Conservation (phyloP, 1,139 yeast species). For the Lodderomyces elongisporus region DNA sequence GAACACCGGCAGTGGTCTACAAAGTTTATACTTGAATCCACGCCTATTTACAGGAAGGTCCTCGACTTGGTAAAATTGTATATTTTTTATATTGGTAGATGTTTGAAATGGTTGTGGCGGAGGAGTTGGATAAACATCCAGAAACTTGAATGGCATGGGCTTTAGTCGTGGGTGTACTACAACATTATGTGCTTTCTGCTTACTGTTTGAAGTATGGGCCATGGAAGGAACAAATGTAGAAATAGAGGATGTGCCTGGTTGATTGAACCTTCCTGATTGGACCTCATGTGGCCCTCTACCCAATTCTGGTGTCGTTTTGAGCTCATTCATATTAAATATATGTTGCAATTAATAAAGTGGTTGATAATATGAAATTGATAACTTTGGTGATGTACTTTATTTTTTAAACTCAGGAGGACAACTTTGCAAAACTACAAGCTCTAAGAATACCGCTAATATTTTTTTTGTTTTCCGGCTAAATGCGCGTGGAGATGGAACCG, state of each 20-base stretch:
- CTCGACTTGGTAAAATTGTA: conserved; percentile 47
- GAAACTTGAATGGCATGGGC: conserved; percentile 38
- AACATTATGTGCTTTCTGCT: conserved; percentile 25
- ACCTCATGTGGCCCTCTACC: conserved; percentile 2
- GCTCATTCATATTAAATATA: too few species aligned
- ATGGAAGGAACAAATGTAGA: too few species aligned
- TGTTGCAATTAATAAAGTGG: too few species aligned
- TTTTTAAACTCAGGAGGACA: too few species aligned
- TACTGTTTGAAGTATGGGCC: too few species aligned
- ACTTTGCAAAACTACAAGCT: too few species aligned
- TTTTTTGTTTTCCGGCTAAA: too few species aligned
- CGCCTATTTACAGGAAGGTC: conserved; percentile 78
- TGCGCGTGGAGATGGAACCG: too few species aligned
- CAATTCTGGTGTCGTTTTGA: not conserved
- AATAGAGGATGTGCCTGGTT: too few species aligned
- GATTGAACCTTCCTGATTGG: not conserved
- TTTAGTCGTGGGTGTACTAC: conserved; percentile 41
- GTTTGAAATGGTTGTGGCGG: conserved; percentile 11
- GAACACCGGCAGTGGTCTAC: conserved; percentile 66
- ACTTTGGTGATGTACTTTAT: too few species aligned
- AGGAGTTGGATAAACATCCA: conserved; percentile 21
- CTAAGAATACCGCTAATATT: too few species aligned
- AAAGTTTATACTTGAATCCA: conserved; percentile 78
- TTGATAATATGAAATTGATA: too few species aligned
- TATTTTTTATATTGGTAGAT: conserved; percentile 12